These are phyloP conservation scores for Jaltomata sinuosa DNA, from an alignment of 257 asterid genomes.

Conservation along the genomic window DNA sequence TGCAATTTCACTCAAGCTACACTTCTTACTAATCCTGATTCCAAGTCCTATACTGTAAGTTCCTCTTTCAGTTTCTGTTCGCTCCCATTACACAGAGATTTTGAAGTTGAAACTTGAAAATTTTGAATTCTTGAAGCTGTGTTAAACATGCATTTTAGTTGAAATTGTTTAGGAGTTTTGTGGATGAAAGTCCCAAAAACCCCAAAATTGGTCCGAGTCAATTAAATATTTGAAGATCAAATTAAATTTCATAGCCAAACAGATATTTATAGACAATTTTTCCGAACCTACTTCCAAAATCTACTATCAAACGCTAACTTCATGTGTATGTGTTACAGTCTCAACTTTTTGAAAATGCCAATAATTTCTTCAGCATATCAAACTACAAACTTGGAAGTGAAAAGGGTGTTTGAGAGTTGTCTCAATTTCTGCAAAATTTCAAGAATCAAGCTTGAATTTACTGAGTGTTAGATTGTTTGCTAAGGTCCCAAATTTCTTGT, in stretches of 20 bases:
- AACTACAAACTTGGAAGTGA: not conserved
- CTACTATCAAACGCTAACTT: not conserved
- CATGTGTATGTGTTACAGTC: not conserved
- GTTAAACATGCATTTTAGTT: too few relatives aligned
- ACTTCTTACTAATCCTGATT: constrained; percentile 56
- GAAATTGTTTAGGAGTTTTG: too few relatives aligned
- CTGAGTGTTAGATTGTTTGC: not conserved
- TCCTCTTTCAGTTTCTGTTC: not conserved
- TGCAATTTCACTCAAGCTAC: constrained; percentile 89
- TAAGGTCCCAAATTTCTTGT: not conserved
- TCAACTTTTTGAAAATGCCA: not conserved
- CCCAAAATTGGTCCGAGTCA: too few relatives aligned
- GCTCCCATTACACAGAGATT: too few relatives aligned
- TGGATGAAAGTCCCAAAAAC: too few relatives aligned
- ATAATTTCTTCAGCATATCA: not conserved
- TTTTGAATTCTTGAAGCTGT: too few relatives aligned
- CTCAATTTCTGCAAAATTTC: not conserved
- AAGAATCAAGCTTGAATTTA: not conserved
- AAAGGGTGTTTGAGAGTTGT: not conserved
- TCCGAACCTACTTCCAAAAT: too few relatives aligned
- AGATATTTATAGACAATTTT: too few relatives aligned
- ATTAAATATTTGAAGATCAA: too few relatives aligned
- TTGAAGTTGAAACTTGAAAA: too few relatives aligned
- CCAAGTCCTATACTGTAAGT: constrained; percentile 61
- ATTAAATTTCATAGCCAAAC: too few relatives aligned